Percentiles rank a stretch among this genome's conserved stretches.
These are phyloP conservation scores for Hypomyces rosellus DNA, from an alignment of 2,329 filamentous ascomycete species.

Conservation along the genomic window DNA sequence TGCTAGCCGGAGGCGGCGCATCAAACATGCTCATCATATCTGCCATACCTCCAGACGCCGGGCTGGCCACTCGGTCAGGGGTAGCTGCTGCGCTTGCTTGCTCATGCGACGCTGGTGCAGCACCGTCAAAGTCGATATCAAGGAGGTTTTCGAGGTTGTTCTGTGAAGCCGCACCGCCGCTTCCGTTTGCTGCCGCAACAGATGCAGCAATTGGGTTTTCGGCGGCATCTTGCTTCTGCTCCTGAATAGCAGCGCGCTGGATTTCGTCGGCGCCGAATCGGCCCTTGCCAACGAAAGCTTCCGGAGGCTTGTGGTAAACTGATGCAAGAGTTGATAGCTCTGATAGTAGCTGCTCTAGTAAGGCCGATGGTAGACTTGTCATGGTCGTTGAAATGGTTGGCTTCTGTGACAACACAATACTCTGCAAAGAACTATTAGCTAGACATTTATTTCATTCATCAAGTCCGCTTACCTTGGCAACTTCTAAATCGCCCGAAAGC, in stretches of 20 bases:
- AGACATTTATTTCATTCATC: neutral
- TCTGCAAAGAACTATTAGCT: constrained; percentile 33
- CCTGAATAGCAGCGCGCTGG: constrained; percentile 91
- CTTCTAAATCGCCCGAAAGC: constrained; percentile 81
- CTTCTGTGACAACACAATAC: constrained; percentile 87
- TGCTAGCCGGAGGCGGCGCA: constrained; percentile 50
- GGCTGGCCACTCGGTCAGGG: constrained; percentile 63
- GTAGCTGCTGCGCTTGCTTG: constrained; percentile 49
- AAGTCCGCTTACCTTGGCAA: constrained; percentile 63
- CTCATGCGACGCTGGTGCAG: constrained; percentile 81
- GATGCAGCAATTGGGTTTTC: constrained; percentile 93
- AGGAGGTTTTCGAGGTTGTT: constrained; percentile 90
- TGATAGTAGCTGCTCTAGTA: constrained; percentile 83
- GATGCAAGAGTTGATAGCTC: constrained; percentile 94
- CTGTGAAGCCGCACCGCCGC: constrained; percentile 47
- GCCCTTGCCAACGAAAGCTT: constrained; percentile 96
- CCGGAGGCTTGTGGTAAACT: constrained; percentile 96
- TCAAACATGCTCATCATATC: constrained; percentile 67
- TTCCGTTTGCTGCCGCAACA: constrained; percentile 62
- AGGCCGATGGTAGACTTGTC: constrained; percentile 71
- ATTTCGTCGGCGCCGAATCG: constrained; percentile 91
- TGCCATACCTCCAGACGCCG: constrained; percentile 49
- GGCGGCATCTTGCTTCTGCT: constrained; percentile 83
- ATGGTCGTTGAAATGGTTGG: constrained; percentile 93
- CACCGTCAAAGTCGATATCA: constrained; percentile 93